Evolutionary conservation across 2,329 filamentous ascomycete genomes (phyloP).

Genomic region (Sphaerulina musiva): DNA sequence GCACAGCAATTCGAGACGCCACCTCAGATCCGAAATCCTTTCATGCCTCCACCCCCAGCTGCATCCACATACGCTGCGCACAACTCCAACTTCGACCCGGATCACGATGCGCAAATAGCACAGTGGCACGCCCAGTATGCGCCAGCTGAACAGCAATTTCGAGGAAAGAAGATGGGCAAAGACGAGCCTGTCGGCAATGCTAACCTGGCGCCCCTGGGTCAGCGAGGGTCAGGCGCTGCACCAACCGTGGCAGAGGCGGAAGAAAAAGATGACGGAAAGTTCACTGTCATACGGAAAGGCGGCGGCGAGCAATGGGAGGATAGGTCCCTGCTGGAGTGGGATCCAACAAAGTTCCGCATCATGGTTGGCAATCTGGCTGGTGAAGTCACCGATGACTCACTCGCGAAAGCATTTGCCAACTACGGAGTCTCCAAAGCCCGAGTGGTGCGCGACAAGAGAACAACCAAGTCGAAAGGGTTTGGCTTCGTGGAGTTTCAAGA

Average conservation of each 20-base stretch:
- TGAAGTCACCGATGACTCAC: constrained; percentile 91
- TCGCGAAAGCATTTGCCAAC: constrained; percentile 85
- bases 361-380: constrained; percentile 96
- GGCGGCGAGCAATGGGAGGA: constrained; percentile 93
- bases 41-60: constrained; percentile 50
- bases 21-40: constrained; percentile 75
- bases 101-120: constrained; percentile 85
- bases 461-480: constrained; percentile 91
- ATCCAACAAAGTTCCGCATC: constrained; percentile 84
- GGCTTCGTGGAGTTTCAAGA: constrained; percentile 95
- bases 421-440: constrained; percentile 92
- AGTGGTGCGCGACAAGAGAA: constrained; percentile 90
- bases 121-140: constrained; percentile 69
- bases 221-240: constrained; percentile 15
- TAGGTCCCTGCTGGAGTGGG: constrained; percentile 84
- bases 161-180: constrained; percentile 16
- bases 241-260: constrained; percentile 10
- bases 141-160: constrained; percentile 18
- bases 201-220: constrained; percentile 16
- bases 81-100: constrained; percentile 55
- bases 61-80: constrained; percentile 20
- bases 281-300: constrained; percentile 76
- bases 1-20: constrained; percentile 37
- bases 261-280: constrained; percentile 17
- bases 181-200: constrained; percentile 16